Base-by-base conservation (phyloP, 164 flowering plant species). In the Vitis cinerea region DNA sequence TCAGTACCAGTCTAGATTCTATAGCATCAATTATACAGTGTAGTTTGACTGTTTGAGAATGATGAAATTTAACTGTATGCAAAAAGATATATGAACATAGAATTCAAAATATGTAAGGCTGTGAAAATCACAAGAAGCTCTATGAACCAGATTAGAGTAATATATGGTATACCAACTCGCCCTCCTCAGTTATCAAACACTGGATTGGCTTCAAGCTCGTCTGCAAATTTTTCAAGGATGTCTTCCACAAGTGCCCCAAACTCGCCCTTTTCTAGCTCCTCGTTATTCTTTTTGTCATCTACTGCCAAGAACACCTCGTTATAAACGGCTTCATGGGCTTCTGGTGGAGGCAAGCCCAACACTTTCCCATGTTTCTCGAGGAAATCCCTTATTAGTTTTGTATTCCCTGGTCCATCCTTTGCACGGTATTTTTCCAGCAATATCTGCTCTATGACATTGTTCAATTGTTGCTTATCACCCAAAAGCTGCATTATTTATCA, bases 121-220 rank as follows among this genome's bases (percentile, higher is more conserved):
- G 52, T 62, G 17, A 47, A 62, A 62, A 13, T 51, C 14, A 19
- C 27, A 23, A 23, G 27, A 50, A 16, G 13, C 50, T 37, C 69
- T 9, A 50, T 14, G 9, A 54, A 10, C 10, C 47, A 31, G 29
- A 29, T 51, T 31, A 19, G 44, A 4, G 44, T 37, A 37, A 58
- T 9, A 19, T 13, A 57, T 10, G 12, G 9, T 48, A 58, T 49
- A 63, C 53, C 52, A 54, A 30, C 17, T 15, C 16, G 68, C 16
- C 60, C 31, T 30, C 74, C 47, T 78, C 77, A 83, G 50, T 50
- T 16, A 11, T 77, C 76, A 54, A 71, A 74, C 19, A 88, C 65
- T 9, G 93, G 93, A 69, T 80, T 84, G 8, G 77, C 80, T 66
- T 89, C 84, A 23, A 90, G 87, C 70, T 78, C 78, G 79, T 75